Evolutionary conservation across 495 filamentous ascomycete genomes (phyloP), one percentile per base, ranked within the genome.

Genomic region (Aspergillus haitiensis): DNA sequence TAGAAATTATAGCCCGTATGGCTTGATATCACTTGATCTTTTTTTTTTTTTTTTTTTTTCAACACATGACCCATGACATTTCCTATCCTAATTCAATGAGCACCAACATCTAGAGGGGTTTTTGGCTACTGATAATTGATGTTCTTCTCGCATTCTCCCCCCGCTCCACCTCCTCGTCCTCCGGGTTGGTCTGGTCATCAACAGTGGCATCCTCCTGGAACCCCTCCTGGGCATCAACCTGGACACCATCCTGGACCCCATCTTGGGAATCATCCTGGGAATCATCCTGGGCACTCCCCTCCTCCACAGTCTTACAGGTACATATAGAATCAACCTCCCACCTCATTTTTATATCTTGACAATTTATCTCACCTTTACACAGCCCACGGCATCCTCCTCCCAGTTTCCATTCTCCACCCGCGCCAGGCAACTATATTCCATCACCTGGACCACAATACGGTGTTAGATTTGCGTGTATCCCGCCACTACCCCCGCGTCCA

Each of bases 81-180:
- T 7, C 6, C n/a, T 16, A 5, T 10, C n/a, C 27, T 9, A 2
- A 6, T 21, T 47, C 44, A 47, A 47, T 21, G 6, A 47, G 15
- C 5, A 47, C 6, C 44, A 47, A 16, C 44, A 8, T 47, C 44
- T 47, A 42, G 11, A 47, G 31, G 15, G 2, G 34, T 7, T 27
- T 13, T 32, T 33, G n/a, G 0, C 40, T 39, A 31, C 37, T 33
- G 57, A 39, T 54, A 57, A 64, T 64, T 61, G 46, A 67, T 75
- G 72, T 68, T 69, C 64, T 66, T 72, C 60, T 66, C 64, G 8
- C 59, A 69, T 50, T 63, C 62, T 49, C 67, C 65, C 36, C 67
- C 65, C 13, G 64, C 62, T 6, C 63, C 59, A 34, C 64, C 62
- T 15, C 61, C 60, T 55, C 61, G 66, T 44, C 63, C 65, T 16